Evolutionary conservation across 78 protist species (phyloP).

Genomic region (Pelomyxa schiedti): DNA sequence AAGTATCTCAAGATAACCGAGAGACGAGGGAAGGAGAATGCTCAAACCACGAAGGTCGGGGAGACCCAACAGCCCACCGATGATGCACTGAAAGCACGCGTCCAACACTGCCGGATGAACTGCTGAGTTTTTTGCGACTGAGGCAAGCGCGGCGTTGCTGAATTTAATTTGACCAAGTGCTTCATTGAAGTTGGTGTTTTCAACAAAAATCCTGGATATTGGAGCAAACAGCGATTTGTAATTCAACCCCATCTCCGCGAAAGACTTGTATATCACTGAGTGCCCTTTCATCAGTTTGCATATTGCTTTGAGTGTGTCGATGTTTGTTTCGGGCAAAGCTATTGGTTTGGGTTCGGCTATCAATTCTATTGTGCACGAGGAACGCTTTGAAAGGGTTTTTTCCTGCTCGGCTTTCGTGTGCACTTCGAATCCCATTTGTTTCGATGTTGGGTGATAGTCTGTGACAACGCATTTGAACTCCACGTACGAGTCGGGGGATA

Average conservation of each 20-base stretch:
- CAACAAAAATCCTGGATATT: background rate
- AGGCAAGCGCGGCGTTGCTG: background rate
- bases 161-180: too few relatives aligned
- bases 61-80: background rate
- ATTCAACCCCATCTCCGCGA: background rate
- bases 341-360: too few relatives aligned
- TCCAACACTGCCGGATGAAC: background rate
- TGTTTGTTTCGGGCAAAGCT: too few relatives aligned
- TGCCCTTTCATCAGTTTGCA: too few relatives aligned
- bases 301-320: too few relatives aligned
- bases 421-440: background rate
- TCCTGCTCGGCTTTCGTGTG: background rate
- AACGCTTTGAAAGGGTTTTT: too few relatives aligned
- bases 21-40: too few relatives aligned
- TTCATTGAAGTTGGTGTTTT: background rate
- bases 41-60: too few relatives aligned
- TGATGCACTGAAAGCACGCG: background rate
- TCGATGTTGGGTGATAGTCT: background rate
- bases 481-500: background rate
- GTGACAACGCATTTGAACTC: background rate
- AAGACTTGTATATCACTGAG: background rate
- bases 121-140: background rate
- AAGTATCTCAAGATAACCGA: too few relatives aligned
- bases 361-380: too few relatives aligned
- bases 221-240: background rate